These are phyloP conservation scores for Marasmius fiardii DNA, from an alignment of 1,284 basidiomycete genomes.

Conservation along the genomic window DNA sequence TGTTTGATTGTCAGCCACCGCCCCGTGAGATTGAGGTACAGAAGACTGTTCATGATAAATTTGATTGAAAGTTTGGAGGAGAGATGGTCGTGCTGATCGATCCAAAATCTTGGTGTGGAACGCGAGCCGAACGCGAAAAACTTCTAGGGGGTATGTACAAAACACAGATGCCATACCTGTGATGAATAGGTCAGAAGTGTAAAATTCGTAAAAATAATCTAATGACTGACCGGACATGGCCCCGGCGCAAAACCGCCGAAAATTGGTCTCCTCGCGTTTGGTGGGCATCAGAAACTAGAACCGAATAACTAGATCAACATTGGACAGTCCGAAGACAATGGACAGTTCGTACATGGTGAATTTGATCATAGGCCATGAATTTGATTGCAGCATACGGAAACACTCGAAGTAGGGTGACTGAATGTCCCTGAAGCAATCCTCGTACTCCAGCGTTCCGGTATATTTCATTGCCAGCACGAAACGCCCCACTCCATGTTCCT, in stretches of 20 bases:
- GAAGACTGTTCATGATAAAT: constrained; percentile 70
- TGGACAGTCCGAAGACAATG: not conserved
- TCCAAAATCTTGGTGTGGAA: constrained; percentile 66
- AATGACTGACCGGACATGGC: constrained; percentile 74
- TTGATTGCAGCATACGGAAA: constrained; percentile 98
- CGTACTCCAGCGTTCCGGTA: constrained; percentile 70
- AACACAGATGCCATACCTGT: constrained; percentile 86
- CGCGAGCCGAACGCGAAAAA: constrained; percentile 94
- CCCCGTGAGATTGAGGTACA: constrained; percentile 20
- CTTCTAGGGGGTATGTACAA: constrained; percentile 92
- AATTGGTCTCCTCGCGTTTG: constrained; percentile 72
- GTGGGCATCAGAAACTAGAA: constrained; percentile 82
- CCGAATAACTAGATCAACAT: constrained; percentile 9
- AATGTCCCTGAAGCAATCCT: constrained; percentile 94
- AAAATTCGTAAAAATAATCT: not conserved
- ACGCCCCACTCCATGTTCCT: constrained; percentile 87
- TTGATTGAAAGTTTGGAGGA: constrained; percentile 56
- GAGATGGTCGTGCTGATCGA: constrained; percentile 48
- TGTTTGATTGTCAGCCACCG: constrained; percentile 21
- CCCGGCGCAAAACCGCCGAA: constrained; percentile 85
- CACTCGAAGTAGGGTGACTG: constrained; percentile 80
- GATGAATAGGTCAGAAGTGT: constrained; percentile 1
- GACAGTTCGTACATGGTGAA: constrained; percentile 59
- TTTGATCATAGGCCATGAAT: constrained; percentile 95
- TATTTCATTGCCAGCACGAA: constrained; percentile 80